These are phyloP conservation scores for Pseudocercospora pini-densiflorae DNA, from an alignment of 2,329 filamentous ascomycete genomes.

Conservation along the genomic window DNA sequence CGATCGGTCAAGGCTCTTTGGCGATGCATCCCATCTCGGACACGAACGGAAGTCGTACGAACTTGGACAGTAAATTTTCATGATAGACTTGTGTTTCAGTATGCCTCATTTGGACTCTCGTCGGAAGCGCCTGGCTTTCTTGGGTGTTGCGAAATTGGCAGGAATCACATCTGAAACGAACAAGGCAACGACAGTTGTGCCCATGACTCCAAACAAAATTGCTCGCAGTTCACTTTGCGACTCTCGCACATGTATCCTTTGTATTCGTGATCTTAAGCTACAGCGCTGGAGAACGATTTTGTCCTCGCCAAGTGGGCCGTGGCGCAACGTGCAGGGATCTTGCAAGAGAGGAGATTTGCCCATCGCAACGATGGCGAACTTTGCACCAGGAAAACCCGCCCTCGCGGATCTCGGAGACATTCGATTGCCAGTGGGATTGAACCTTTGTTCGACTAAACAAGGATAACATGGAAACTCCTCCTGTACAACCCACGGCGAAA, in stretches of 20 bases:
- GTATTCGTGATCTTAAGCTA: not conserved
- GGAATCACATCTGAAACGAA: not conserved
- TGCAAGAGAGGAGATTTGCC: not conserved
- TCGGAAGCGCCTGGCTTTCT: not conserved
- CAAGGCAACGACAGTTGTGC: not conserved
- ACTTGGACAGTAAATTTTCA: not conserved
- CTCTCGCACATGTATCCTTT: not conserved
- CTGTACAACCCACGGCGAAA: not conserved
- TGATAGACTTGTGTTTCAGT: not conserved
- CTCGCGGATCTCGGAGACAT: not conserved
- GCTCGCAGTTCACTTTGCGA: not conserved
- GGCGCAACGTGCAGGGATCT: not conserved
- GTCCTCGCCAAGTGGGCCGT: not conserved
- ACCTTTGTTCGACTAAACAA: not conserved
- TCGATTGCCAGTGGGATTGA: not conserved
- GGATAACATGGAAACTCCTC: not conserved
- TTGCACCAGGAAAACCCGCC: not conserved
- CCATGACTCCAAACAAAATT: not conserved
- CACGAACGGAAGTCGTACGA: not conserved
- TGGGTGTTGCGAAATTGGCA: not conserved
- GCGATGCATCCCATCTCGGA: not conserved
- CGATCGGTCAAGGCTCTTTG: not conserved
- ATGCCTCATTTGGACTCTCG: not conserved
- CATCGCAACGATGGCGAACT: not conserved
- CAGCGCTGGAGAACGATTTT: not conserved